Percentiles rank a stretch among this genome's conserved stretches.
Conservation (phyloP, 2,329 filamentous ascomycete genomes). For the Thelonectria olida region DNA sequence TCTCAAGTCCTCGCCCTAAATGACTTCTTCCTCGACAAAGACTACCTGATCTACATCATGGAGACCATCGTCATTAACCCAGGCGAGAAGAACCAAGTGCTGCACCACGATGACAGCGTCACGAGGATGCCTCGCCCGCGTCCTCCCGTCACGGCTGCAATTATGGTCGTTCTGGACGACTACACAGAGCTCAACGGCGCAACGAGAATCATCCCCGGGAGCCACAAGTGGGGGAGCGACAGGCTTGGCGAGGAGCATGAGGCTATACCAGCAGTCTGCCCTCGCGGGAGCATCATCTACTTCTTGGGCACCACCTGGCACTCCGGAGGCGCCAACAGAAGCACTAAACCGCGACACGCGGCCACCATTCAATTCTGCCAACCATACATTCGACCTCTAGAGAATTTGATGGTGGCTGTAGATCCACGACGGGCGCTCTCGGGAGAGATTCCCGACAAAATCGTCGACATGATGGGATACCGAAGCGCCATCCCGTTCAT, state of each 20-base stretch:
- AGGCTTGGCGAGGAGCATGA: constrained; percentile 5
- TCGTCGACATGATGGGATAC: constrained; percentile 23
- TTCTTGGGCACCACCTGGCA: constrained; percentile 19
- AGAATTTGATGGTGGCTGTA: constrained; percentile 17
- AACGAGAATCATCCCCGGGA: constrained; percentile 13
- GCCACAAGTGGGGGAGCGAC: constrained; percentile 15
- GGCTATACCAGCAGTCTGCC: constrained; percentile 7
- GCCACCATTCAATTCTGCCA: constrained; percentile 18
- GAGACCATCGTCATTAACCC: constrained; percentile 19
- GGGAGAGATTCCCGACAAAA: constrained; percentile 14
- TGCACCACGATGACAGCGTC: constrained; percentile 15
- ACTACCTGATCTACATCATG: constrained; percentile 18
- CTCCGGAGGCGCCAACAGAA: constrained; percentile 12
- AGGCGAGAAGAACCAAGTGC: constrained; percentile 15
- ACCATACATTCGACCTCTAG: constrained; percentile 15
- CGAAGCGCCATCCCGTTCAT: constrained; percentile 16
- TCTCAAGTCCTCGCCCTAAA: constrained; percentile 12
- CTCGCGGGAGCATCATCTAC: constrained; percentile 13
- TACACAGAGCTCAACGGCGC: constrained; percentile 18
- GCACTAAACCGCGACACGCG: constrained; percentile 1
- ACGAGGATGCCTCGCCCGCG: constrained; percentile 8
- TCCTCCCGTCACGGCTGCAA: constrained; percentile 8
- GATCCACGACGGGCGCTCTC: constrained; percentile 15
- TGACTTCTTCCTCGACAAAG: constrained; percentile 14
- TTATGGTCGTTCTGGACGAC: constrained; percentile 17